These are phyloP conservation scores for Russula emetica DNA, from an alignment of 768 basidiomycete species.

Conservation along the genomic window DNA sequence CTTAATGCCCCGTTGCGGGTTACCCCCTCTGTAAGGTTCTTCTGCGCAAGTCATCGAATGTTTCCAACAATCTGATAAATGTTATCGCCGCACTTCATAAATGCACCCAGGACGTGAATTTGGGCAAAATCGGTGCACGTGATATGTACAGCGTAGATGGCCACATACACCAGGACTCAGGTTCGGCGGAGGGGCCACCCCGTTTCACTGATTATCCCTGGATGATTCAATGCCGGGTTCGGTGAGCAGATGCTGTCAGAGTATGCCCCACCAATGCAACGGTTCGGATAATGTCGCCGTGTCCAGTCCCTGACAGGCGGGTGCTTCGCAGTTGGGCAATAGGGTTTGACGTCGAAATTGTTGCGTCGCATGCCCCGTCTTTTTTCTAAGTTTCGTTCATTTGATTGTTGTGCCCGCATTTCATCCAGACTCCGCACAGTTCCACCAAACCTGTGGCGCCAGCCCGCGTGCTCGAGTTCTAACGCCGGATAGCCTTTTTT, in stretches of 20 bases:
- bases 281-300: conserved; percentile 1
- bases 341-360: conserved; percentile 9
- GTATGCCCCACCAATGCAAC: background rate
- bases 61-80: background rate
- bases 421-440: conserved; percentile 1
- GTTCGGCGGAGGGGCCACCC: background rate
- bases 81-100: background rate
- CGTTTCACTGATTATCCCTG: background rate
- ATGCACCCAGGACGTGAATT: background rate
- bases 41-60: conserved; percentile 2
- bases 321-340: background rate
- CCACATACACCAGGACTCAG: background rate
- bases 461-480: conserved; percentile 5
- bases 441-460: background rate
- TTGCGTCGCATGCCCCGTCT: background rate
- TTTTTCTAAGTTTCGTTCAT: conserved; percentile 8
- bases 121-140: background rate
- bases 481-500: background rate
- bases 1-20: background rate
- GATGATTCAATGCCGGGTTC: background rate
- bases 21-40: background rate
- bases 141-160: background rate
- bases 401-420: conserved; percentile 1
- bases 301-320: background rate
- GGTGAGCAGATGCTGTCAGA: background rate